A percentile compares a stretch with the other conserved stretches of the same genome.
These are phyloP conservation scores for Monosporozyma solicola DNA, from an alignment of 805 yeast species.

Conservation along the genomic window DNA sequence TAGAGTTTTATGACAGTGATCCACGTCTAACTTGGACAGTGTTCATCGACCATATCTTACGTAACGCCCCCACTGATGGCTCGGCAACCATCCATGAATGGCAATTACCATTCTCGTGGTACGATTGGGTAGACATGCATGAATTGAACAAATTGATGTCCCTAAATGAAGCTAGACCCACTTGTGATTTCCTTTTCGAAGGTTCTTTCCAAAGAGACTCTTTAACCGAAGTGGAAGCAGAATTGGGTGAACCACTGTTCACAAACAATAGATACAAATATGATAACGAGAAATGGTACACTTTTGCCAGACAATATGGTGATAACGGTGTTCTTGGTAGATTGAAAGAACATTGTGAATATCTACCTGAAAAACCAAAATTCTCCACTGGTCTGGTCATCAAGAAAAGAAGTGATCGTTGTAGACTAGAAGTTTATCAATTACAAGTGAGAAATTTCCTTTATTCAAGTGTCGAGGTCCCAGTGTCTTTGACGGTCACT, in stretches of 20 bases:
- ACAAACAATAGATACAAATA: slow-evolving; percentile 14
- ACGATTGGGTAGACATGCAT: slow-evolving; percentile 46
- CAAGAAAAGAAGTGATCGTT: slow-evolving; percentile 13
- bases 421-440: slow-evolving; percentile 25
- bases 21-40: slow-evolving; percentile 50
- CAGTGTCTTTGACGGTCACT: slow-evolving; percentile 22
- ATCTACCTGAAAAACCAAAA: neutral
- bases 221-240: slow-evolving; percentile 12
- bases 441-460: slow-evolving; percentile 23
- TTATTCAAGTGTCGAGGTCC: slow-evolving; percentile 11
- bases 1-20: slow-evolving; percentile 40
- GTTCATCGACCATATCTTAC: slow-evolving; percentile 34
- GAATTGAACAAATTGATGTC: slow-evolving; percentile 32
- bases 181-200: slow-evolving; percentile 20
- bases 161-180: slow-evolving; percentile 7
- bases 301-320: slow-evolving; percentile 2
- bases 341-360: slow-evolving; percentile 1
- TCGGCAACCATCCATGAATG: neutral
- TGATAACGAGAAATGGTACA: slow-evolving; percentile 11
- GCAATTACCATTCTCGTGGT: slow-evolving; percentile 45
- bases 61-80: neutral
- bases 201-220: slow-evolving; percentile 12
- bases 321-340: neutral
- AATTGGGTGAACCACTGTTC: slow-evolving; percentile 15
- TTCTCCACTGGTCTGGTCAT: slow-evolving; percentile 11